phyloP scores from a whole-genome alignment of 164 flowering plant genomes.

The Kingdonia uniflora region DNA sequence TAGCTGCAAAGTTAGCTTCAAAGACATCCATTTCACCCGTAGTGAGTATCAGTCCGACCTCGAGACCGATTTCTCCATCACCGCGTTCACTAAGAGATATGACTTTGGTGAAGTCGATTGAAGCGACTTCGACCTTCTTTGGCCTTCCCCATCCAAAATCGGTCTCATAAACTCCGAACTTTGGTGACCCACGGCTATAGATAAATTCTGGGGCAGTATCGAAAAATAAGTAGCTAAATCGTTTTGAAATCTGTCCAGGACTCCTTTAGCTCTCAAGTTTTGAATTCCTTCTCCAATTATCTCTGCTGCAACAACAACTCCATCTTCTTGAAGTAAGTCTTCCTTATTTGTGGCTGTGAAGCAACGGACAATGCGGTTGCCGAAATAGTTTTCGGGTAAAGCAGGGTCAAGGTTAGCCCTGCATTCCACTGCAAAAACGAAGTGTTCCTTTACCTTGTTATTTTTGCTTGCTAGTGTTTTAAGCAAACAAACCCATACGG shows the following conservation, averaged over 20 bases:
- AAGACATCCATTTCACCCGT: conserved; percentile 20
- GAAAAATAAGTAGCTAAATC: no score
- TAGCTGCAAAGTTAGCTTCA: conserved; percentile 1
- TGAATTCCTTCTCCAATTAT: conserved; percentile 12
- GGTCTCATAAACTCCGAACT: no score
- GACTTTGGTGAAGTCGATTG: conserved; percentile 11
- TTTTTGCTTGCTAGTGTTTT: background rate
- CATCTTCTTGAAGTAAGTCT: conserved; percentile 17
- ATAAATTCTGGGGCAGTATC: background rate
- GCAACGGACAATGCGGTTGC: conserved; percentile 22
- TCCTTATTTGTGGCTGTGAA: background rate
- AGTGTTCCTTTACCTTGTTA: conserved; percentile 1
- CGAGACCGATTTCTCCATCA: conserved; percentile 23
- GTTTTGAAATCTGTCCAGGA: background rate
- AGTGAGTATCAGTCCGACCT: conserved; percentile 20
- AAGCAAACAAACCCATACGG: background rate
- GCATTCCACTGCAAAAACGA: conserved; percentile 22
- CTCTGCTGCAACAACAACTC: conserved; percentile 17
- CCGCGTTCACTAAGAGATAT: conserved; percentile 21
- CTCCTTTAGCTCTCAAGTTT: conserved; percentile 2
- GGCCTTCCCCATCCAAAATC: no score
- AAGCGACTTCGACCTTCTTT: no score
- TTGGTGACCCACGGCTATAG: conserved; percentile 25
- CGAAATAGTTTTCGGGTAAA: no score
- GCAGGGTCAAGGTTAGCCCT: conserved; percentile 12